Evolutionary conservation across 2,329 filamentous ascomycete species (phyloP).

Genomic region (Sclerotinia trifoliorum): DNA sequence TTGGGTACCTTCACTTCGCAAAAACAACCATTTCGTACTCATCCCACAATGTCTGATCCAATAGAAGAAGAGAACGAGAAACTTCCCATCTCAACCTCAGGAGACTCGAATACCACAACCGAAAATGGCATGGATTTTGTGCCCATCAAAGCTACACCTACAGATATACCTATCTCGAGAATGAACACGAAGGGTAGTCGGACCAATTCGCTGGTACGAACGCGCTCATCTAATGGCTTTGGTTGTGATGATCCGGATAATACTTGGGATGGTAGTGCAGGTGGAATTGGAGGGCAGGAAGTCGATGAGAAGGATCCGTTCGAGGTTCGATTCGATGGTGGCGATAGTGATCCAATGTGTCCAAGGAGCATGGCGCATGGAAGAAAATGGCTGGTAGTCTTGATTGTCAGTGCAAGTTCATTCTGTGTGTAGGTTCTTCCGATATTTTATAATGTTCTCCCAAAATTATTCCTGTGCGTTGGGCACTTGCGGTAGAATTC

Average conservation of each 20-base stretch:
- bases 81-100: background rate
- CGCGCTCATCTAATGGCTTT: constrained; percentile 39
- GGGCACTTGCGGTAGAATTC: background rate
- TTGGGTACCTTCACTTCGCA: background rate
- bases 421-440: constrained; percentile 72
- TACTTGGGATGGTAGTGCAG: constrained; percentile 23
- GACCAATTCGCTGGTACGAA: constrained; percentile 27
- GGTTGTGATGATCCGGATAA: constrained; percentile 35
- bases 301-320: constrained; percentile 49
- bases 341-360: constrained; percentile 68
- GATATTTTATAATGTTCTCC: constrained; percentile 17
- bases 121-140: constrained; percentile 29
- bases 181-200: constrained; percentile 18
- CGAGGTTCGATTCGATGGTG: constrained; percentile 72
- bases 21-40: background rate
- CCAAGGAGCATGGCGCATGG: constrained; percentile 65
- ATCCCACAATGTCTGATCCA: constrained; percentile 7
- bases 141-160: constrained; percentile 25
- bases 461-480: background rate
- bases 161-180: constrained; percentile 3
- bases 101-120: background rate
- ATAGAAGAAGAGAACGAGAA: background rate
- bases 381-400: constrained; percentile 78
- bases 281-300: constrained; percentile 31
- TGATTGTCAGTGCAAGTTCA: constrained; percentile 70